phyloP scores from a whole-genome alignment of 106 monocot species.

The Xerophyta viscosa region DNA sequence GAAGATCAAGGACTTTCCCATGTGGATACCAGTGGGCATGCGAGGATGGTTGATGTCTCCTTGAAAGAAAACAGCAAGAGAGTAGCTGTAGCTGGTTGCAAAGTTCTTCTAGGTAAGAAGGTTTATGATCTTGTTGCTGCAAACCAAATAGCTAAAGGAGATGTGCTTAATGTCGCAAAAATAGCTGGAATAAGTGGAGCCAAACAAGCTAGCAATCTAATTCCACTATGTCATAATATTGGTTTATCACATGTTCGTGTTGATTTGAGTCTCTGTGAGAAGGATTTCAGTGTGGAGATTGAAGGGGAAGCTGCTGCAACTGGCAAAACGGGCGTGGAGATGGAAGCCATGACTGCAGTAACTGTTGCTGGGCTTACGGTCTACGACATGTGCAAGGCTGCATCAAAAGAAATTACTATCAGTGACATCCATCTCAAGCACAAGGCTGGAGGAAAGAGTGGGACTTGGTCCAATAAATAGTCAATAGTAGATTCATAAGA shows the following conservation, averaged over 20 bases:
- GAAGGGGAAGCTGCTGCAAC: constrained; percentile 60
- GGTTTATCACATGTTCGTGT: constrained; percentile 47
- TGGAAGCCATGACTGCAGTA: constrained; percentile 95
- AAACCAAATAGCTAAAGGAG: constrained; percentile 82
- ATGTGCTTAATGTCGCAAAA: constrained; percentile 83
- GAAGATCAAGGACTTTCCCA: constrained; percentile 40
- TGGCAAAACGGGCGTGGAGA: constrained; percentile 88
- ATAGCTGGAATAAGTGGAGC: constrained; percentile 86
- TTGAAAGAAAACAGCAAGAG: constrained; percentile 59
- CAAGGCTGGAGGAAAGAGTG: constrained; percentile 84
- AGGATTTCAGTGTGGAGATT: constrained; percentile 74
- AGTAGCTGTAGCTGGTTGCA: constrained; percentile 69
- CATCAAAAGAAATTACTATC: constrained; percentile 69
- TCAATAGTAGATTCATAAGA: no score
- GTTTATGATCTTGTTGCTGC: constrained; percentile 73
- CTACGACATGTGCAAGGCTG: constrained; percentile 99
- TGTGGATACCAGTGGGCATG: constrained; percentile 45
- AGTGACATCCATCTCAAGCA: constrained; percentile 50
- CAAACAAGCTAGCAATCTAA: constrained; percentile 71
- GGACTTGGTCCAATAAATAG: constrained; percentile 50
- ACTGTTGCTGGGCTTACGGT: constrained; percentile 80
- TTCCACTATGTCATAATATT: constrained; percentile 89
- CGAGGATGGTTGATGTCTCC: constrained; percentile 83
- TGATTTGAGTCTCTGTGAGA: constrained; percentile 49
- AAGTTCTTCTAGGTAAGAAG: constrained; percentile 61